A percentile compares a stretch with the other conserved stretches of the same genome.
These are phyloP conservation scores for Jimgerdemannia flammicorona DNA, from an alignment of 192 early-diverging fungal genomes.

Conservation along the genomic window DNA sequence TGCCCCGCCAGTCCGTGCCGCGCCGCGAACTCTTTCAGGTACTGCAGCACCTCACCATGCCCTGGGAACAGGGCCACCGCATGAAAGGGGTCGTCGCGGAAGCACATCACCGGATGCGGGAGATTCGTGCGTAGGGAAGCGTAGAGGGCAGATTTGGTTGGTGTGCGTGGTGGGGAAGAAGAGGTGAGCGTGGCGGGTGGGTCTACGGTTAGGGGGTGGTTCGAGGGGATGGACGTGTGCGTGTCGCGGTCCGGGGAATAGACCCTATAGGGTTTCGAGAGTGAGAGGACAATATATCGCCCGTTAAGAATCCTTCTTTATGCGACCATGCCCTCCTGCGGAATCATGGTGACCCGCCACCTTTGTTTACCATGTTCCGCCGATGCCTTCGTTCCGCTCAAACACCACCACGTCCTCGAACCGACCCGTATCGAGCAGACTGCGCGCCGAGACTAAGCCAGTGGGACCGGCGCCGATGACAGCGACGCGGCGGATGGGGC, in stretches of 20 bases:
- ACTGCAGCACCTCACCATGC: slow-evolving; percentile 33
- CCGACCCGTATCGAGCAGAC: slow-evolving; percentile 13
- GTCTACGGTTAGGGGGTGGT: slow-evolving; percentile 15
- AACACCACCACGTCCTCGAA: slow-evolving; percentile 37
- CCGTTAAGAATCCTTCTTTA: not conserved
- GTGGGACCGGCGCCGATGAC: slow-evolving; percentile 31
- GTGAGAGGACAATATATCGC: not conserved
- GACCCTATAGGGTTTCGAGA: slow-evolving; percentile 25
- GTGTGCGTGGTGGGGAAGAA: not conserved
- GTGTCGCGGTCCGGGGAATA: slow-evolving; percentile 33
- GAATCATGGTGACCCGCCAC: too few relatives aligned
- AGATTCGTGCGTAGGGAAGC: slow-evolving; percentile 46
- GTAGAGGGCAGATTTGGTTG: slow-evolving; percentile 28
- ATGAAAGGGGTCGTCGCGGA: slow-evolving; percentile 35
- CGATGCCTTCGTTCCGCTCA: slow-evolving; percentile 40
- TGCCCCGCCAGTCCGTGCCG: slow-evolving; percentile 11
- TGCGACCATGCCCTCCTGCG: too few relatives aligned
- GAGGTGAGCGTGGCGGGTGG: slow-evolving; percentile 1
- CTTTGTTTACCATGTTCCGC: slow-evolving; percentile 45
- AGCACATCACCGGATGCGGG: slow-evolving; percentile 50
- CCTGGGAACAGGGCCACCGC: slow-evolving; percentile 33
- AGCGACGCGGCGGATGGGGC: slow-evolving; percentile 19
- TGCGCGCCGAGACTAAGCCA: slow-evolving; percentile 26
- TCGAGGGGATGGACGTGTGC: slow-evolving; percentile 25
- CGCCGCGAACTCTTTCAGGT: slow-evolving; percentile 29